These are phyloP conservation scores for Boletus barrowsii DNA, from an alignment of 768 basidiomycete genomes.

Conservation along the genomic window DNA sequence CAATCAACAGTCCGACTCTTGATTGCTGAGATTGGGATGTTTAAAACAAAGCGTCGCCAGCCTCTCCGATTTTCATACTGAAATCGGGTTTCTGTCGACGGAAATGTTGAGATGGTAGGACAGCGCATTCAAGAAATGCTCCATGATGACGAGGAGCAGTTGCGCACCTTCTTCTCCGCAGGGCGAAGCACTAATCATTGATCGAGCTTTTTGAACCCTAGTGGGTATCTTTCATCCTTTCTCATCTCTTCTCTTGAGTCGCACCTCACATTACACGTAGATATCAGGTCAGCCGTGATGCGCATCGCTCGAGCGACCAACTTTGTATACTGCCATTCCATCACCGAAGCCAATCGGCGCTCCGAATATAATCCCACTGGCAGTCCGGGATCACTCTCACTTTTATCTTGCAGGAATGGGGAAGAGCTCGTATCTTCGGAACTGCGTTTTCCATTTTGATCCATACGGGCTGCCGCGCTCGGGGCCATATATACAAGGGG, in stretches of 20 bases:
- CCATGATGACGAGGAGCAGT: neutral
- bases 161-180: slow-evolving; percentile 72
- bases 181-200: slow-evolving; percentile 88
- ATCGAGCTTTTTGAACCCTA: slow-evolving; percentile 63
- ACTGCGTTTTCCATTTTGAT: slow-evolving; percentile 97
- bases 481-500: slow-evolving; percentile 66
- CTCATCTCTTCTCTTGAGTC: too few relatives aligned
- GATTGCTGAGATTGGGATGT: too few relatives aligned
- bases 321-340: slow-evolving; percentile 92
- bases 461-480: slow-evolving; percentile 89
- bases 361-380: slow-evolving; percentile 42
- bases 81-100: slow-evolving; percentile 81
- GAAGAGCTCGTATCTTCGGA: slow-evolving; percentile 53
- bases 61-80: slow-evolving; percentile 52
- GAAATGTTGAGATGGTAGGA: slow-evolving; percentile 74
- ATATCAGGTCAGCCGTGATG: slow-evolving; percentile 75
- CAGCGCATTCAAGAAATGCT: neutral
- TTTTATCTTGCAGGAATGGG: slow-evolving; percentile 23
- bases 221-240: too few relatives aligned
- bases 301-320: slow-evolving; percentile 83
- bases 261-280: neutral
- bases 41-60: too few relatives aligned
- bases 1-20: too few relatives aligned
- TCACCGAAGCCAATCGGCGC: slow-evolving; percentile 81
- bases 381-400: slow-evolving; percentile 18